A percentile compares a stretch with the other conserved stretches of the same genome.
Conservation (phyloP, 1,284 basidiomycete genomes). For the Sporisorium scitamineum region DNA sequence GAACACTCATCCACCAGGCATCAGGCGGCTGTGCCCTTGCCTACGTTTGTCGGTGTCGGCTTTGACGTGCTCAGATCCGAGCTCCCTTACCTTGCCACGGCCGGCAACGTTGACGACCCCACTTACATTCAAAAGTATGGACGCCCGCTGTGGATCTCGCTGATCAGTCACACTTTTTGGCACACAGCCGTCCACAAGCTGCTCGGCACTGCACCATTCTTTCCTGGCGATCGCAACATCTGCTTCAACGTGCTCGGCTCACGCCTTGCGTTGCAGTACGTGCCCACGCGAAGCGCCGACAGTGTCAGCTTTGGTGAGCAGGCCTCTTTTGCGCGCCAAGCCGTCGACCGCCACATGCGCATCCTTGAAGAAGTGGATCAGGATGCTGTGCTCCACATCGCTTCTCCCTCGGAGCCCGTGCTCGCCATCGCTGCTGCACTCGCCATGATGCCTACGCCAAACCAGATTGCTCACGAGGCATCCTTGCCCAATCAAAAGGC, state of each 20-base stretch:
- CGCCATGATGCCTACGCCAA: slow-evolving; percentile 3
- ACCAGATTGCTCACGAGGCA: background rate
- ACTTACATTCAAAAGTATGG: background rate
- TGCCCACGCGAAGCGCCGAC: slow-evolving; percentile 1
- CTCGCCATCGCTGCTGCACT: slow-evolving; percentile 7
- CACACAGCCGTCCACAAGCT: no score
- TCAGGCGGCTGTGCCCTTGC: background rate
- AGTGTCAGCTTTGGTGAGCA: slow-evolving; percentile 1
- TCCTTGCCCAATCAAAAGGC: background rate
- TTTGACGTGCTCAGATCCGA: slow-evolving; percentile 8
- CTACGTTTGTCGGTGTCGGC: slow-evolving; percentile 7
- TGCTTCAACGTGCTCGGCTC: slow-evolving; percentile 6
- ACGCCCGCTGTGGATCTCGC: slow-evolving; percentile 1
- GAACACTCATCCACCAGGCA: background rate
- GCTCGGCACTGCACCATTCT: no score
- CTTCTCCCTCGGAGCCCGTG: no score
- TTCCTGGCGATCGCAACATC: no score
- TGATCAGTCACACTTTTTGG: no score
- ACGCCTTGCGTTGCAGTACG: slow-evolving; percentile 8
- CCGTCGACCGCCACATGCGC: slow-evolving; percentile 7
- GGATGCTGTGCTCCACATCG: slow-evolving; percentile 1
- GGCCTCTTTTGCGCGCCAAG: background rate
- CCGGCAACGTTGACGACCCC: background rate
- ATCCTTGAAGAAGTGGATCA: background rate
- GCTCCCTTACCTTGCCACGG: background rate